These are phyloP conservation scores for Geranium incanum DNA, from an alignment of 441 rosid genomes.

Conservation along the genomic window DNA sequence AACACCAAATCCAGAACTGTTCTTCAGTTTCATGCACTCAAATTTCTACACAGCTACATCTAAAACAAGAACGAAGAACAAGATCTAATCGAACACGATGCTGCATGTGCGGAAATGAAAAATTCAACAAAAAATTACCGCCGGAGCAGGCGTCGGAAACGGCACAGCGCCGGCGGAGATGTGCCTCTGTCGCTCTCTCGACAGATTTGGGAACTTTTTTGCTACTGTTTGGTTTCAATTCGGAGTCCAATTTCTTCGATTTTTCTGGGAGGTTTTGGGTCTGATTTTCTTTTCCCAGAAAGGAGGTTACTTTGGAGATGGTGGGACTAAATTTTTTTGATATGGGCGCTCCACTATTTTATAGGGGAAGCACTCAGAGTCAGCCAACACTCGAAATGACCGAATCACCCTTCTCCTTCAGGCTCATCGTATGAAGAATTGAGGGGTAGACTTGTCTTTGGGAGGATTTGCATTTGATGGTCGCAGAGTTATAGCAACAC, in stretches of 20 bases:
- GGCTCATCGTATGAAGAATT: neutral
- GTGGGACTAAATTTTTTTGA: neutral
- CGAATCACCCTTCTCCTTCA: neutral
- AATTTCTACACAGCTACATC: conserved; percentile 7
- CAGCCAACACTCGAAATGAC: neutral
- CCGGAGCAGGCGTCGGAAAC: conserved; percentile 4
- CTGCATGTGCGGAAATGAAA: conserved; percentile 7
- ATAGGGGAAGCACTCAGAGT: neutral
- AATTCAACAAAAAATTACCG: neutral
- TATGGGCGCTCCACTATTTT: conserved; percentile 6
- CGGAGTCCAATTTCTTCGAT: neutral
- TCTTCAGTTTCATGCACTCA: neutral
- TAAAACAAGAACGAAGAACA: neutral
- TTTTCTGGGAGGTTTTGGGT: neutral
- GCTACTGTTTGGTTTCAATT: neutral
- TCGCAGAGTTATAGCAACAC: neutral
- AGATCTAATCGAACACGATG: conserved; percentile 3
- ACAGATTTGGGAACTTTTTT: neutral
- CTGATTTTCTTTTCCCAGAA: neutral
- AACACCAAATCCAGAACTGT: conserved; percentile 7
- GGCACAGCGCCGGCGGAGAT: conserved; percentile 1
- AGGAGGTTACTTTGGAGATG: conserved; percentile 8
- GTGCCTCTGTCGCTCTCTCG: neutral
- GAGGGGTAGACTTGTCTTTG: neutral
- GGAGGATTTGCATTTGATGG: neutral